These are phyloP conservation scores for Cytospora piceae DNA, from an alignment of 2,329 filamentous ascomycete species.

Conservation along the genomic window DNA sequence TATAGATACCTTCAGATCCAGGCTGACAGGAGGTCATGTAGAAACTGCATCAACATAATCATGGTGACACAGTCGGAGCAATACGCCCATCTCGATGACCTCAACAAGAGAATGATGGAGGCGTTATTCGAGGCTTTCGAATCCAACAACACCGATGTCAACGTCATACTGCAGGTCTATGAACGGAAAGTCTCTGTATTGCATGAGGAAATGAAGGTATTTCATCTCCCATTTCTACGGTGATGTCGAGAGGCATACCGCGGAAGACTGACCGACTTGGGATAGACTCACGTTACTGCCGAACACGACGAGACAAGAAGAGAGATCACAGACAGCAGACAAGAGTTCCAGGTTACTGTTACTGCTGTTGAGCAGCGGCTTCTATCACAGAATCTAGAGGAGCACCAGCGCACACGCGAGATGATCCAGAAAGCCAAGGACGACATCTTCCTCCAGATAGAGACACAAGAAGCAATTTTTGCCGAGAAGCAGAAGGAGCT, in stretches of 20 bases:
- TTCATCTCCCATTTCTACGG: background rate
- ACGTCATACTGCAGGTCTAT: background rate
- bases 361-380: background rate
- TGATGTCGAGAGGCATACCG: background rate
- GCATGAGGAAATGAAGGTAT: background rate
- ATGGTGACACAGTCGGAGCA: background rate
- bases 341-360: background rate
- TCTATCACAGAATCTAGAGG: background rate
- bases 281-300: background rate
- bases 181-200: background rate
- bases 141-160: background rate
- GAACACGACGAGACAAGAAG: background rate
- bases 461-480: background rate
- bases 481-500: background rate
- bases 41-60: background rate
- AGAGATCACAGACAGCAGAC: background rate
- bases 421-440: background rate
- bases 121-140: background rate
- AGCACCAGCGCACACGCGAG: background rate
- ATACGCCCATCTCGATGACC: background rate
- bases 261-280: background rate
- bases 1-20: background rate
- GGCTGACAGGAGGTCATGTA: background rate
- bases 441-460: background rate
- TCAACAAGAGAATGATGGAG: background rate